phyloP scores from a whole-genome alignment of 78 protist genomes.

The Speleostelium caveatum region DNA sequence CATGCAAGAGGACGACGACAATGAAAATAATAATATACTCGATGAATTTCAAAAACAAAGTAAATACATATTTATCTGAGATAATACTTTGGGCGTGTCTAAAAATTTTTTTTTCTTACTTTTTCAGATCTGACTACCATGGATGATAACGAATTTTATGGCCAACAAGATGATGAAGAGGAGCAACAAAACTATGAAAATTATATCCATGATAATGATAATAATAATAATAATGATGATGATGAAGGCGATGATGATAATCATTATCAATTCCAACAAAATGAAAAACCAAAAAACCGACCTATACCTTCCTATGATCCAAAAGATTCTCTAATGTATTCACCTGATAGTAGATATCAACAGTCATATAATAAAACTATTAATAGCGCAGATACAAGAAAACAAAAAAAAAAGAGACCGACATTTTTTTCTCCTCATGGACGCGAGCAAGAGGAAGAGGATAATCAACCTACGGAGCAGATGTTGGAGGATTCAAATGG shows the following conservation, averaged over 20 bases:
- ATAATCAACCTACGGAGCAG: background rate
- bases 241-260: background rate
- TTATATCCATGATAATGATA: background rate
- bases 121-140: background rate
- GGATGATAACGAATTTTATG: slow-evolving; percentile 18
- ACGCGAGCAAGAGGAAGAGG: too few species aligned
- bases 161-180: slow-evolving; percentile 14
- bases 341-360: too few species aligned
- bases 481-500: slow-evolving; percentile 1
- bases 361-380: background rate
- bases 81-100: background rate
- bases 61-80: background rate
- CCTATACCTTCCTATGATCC: background rate
- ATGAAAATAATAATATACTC: background rate
- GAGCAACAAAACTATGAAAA: too few species aligned
- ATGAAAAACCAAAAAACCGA: background rate
- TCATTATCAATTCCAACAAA: background rate
- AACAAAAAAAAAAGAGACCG: background rate
- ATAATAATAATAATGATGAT: background rate
- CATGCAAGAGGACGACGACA: background rate
- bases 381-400: background rate
- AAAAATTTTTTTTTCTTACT: background rate
- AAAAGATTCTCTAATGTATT: background rate
- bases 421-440: too few species aligned
- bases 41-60: background rate